Evolutionary conservation across 495 filamentous ascomycete species (phyloP), one percentile per base, ranked within the genome.

Genomic region (Penicillium chermesinum): DNA sequence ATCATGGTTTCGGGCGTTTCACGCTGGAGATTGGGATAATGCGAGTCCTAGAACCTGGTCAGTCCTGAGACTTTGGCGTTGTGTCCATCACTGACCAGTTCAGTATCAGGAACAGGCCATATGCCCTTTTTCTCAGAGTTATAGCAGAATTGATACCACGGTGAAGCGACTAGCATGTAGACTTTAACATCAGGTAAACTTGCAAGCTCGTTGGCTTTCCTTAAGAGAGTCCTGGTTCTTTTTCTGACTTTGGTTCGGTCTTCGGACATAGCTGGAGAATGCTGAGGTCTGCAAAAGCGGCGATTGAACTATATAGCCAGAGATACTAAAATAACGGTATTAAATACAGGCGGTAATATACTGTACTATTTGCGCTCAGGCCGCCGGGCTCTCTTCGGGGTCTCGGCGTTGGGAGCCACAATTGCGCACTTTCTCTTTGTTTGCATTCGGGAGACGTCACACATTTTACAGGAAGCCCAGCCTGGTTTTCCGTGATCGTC

Each of bases 401-500:
- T 5, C 4, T 30, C 25, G 5, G 5, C 25, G 5, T 30, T 30
- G 25, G 25, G 5, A 10, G 10, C 25, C 25, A 4, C 10, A 5
- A 10, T 44, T 43, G 44, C 21, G 40, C 48, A 35, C 48, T 38
- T 56, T 3, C 38, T 20, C 35, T 44, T 48, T 12, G 32, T 8
- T 2, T 35, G 20, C 20, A 4, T 30, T 17, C 40, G 15, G 16
- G 8, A 49, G 9, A 42, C 22, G 22, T 61, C 44, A 44, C 49
- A 61, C 16, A 22, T 40, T 34, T 22, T 20, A 35, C 44, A 61
- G 18, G 39, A 17, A 2, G 16, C 21, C 34, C 17, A 16, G 16
- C 21, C 17, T 9, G 48, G 53, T 16, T 18, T 35, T 30, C 49
- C 46, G 48, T 63, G 48, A 34, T 55, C 43, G 2, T 21, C 37